Evolutionary conservation across 805 yeast species (phyloP).

Genomic region (Priceomyces fermenticarens): DNA sequence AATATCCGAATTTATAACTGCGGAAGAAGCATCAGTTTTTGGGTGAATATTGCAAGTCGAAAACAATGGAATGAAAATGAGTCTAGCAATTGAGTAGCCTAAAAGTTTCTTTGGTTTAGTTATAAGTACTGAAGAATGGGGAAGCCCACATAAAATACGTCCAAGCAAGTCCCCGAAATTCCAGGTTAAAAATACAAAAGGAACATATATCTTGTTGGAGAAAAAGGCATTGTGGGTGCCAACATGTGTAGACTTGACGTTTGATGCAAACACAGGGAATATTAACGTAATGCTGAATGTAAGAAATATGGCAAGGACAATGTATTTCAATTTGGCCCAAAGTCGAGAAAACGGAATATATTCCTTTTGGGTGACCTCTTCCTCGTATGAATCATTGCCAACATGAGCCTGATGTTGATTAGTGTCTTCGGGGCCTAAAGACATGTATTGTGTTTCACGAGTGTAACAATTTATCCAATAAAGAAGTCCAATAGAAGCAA

Average conservation of each 20-base stretch:
- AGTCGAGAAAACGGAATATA: constrained; percentile 60
- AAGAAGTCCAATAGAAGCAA: constrained; percentile 40
- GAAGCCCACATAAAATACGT: constrained; percentile 62
- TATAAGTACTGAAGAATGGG: constrained; percentile 33
- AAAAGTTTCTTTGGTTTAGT: constrained; percentile 44
- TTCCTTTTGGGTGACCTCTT: constrained; percentile 16
- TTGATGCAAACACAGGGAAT: constrained; percentile 89
- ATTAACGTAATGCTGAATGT: constrained; percentile 72
- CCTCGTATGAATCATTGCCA: constrained; percentile 8
- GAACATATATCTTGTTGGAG: constrained; percentile 52
- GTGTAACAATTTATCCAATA: constrained; percentile 26
- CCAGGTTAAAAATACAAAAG: constrained; percentile 82
- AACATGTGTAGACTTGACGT: constrained; percentile 48
- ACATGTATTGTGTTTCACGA: constrained; percentile 17
- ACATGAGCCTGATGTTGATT: constrained; percentile 6
- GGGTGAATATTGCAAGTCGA: constrained; percentile 61
- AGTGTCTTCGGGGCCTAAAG: constrained; percentile 11
- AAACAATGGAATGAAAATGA: constrained; percentile 67
- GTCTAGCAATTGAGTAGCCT: constrained; percentile 52
- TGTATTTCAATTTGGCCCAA: constrained; percentile 59
- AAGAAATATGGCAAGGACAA: constrained; percentile 68
- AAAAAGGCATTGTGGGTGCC: constrained; percentile 37
- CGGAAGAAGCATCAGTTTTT: constrained; percentile 28
- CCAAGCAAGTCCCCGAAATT: constrained; percentile 86
- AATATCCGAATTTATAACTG: constrained; percentile 53